phyloP scores from a whole-genome alignment of 2,329 filamentous ascomycete species.

The Sclerotinia spermophila region DNA sequence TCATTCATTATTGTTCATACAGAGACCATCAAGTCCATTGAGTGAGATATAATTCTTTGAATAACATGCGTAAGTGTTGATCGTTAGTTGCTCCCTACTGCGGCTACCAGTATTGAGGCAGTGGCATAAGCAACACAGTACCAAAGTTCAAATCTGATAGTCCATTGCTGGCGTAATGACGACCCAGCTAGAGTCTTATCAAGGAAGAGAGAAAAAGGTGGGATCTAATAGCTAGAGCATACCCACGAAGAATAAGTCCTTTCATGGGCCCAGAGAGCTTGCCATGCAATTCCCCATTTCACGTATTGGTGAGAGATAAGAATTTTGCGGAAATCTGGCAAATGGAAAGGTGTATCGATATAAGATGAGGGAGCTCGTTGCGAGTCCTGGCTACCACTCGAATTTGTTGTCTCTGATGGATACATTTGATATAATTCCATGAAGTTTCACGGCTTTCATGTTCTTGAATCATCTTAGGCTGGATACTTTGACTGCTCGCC shows the following conservation, averaged over 20 bases:
- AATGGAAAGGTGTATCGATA: not conserved
- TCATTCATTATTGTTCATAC: too few species aligned
- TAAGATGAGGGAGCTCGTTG: not conserved
- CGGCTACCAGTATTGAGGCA: slow-evolving; percentile 17
- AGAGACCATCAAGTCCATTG: slow-evolving; percentile 20
- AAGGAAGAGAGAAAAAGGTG: slow-evolving; percentile 21
- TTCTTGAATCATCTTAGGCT: not conserved
- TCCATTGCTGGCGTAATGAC: slow-evolving; percentile 15
- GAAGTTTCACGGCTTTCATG: not conserved
- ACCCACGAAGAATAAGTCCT: not conserved
- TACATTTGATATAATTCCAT: not conserved
- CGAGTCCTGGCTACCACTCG: not conserved
- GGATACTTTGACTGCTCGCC: not conserved
- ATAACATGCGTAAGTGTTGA: slow-evolving; percentile 23
- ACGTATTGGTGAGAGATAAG: not conserved
- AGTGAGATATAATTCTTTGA: slow-evolving; percentile 19
- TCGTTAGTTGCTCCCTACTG: slow-evolving; percentile 15
- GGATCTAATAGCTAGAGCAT: slow-evolving; percentile 11
- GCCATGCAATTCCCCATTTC: not conserved
- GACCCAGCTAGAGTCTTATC: slow-evolving; percentile 7
- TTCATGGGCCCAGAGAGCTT: not conserved
- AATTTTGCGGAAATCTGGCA: not conserved
- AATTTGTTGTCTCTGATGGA: not conserved
- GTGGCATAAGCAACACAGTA: slow-evolving; percentile 20
- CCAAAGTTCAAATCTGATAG: slow-evolving; percentile 20